These are phyloP conservation scores for Candida piceae DNA, from an alignment of 805 yeast species.

Conservation along the genomic window DNA sequence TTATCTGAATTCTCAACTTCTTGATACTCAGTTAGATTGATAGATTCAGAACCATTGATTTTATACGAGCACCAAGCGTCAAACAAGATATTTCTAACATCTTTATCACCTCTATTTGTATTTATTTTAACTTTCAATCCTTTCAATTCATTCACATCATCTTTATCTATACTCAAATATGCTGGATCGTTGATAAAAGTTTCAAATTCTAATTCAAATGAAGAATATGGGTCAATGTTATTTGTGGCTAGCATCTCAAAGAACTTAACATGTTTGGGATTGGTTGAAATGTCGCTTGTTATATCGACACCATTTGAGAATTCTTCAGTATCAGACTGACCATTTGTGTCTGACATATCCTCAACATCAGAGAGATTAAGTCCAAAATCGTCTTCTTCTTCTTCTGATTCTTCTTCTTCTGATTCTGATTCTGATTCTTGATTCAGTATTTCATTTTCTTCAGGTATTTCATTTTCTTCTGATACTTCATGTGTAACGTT, in stretches of 20 bases:
- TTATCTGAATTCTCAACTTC: no score
- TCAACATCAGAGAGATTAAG: no score
- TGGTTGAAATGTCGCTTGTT: no score
- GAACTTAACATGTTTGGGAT: conserved; percentile 3
- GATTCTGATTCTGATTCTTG: neutral
- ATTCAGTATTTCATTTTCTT: no score
- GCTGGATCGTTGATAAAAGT: conserved; percentile 18
- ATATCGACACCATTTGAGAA: neutral
- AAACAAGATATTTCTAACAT: conserved; percentile 15
- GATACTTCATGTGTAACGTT: no score
- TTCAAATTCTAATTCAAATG: conserved; percentile 22
- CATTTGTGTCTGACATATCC: neutral
- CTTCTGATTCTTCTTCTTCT: conserved; percentile 2
- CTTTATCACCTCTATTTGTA: neutral
- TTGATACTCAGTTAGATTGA: no score
- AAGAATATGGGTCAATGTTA: conserved; percentile 16
- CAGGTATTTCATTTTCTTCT: neutral
- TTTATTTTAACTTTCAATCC: neutral
- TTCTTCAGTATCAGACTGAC: neutral
- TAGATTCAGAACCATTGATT: neutral
- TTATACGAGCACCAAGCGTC: conserved; percentile 19
- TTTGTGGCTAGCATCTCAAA: conserved; percentile 10
- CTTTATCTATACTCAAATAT: conserved; percentile 16
- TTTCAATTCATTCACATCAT: conserved; percentile 4
- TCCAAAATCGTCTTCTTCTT: neutral